Evolutionary conservation across 2,329 filamentous ascomycete genomes (phyloP), one percentile per base, ranked within the genome.

Genomic region (Parastagonospora avenae): DNA sequence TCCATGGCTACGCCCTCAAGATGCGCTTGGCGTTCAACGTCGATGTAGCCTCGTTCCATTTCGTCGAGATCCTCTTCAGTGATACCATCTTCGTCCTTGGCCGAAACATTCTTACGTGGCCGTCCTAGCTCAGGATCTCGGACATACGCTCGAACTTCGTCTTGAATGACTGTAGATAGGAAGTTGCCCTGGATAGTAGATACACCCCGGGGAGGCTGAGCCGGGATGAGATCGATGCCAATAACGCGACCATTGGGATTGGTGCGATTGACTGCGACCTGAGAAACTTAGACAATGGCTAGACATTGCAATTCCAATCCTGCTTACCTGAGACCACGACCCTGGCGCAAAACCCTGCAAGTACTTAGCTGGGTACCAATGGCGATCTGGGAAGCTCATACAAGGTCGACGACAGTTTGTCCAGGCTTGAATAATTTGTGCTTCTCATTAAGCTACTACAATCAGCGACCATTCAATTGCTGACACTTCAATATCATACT

Each of bases 161-260:
- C 82, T 72, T 89, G 89, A n/a, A 97, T 87, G 2, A 77, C 75
- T 0, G 85, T 82, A 5, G 87, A 89, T 35, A 97, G 79, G 60
- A 99, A 97, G 71, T 99, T 90, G 41, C 95, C 94, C 74, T 99
- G 94, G 50, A 99, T 92, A 2, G 91, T 91, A 27, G 90, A 92
- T n/a, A 96, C 92, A 16, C 94, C 94, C 66, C 84, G 86, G 0
- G 94, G 94, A 4, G 95, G 93, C 70, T 93, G 89, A 0, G 92
- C 91, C 4, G 94, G 94, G 59, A 99, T 91, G 44, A 99, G 83
- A 72, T 99, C 94, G 65, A 99, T 93, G 9, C 94, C 95, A 27
- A 99, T 79, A 10, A 99, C 87, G 37, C 88, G 85, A 8, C 92
- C 92, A 39, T 83, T 76, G 0, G 92, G 92, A 54, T 83, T 81